phyloP scores from a whole-genome alignment of 768 basidiomycete species.

The Saitozyma podzolica region DNA sequence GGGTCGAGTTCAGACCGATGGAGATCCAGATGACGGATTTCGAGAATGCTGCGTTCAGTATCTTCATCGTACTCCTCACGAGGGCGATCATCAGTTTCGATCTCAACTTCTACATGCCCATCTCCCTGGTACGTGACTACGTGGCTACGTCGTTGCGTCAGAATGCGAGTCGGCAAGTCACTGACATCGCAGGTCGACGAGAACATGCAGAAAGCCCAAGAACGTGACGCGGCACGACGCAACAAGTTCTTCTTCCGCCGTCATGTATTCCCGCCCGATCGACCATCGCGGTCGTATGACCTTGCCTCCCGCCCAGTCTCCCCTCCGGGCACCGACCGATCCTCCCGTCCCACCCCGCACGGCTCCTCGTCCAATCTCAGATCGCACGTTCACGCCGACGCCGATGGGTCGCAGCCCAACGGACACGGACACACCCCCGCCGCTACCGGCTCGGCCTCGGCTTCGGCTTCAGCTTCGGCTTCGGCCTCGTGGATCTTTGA shows the following conservation, averaged over 20 bases:
- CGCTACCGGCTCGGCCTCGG: not conserved
- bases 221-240: conserved; percentile 70
- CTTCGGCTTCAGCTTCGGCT: not conserved
- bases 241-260: conserved; percentile 88
- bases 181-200: conserved; percentile 74
- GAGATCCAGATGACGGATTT: conserved; percentile 99
- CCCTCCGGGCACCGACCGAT: conserved; percentile 11
- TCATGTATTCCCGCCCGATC: conserved; percentile 67
- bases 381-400: not conserved
- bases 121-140: conserved; percentile 73
- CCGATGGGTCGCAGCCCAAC: not conserved
- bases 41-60: conserved; percentile 94
- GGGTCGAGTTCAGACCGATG: conserved; percentile 98
- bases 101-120: conserved; percentile 93
- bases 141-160: conserved; percentile 2
- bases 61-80: conserved; percentile 91
- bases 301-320: conserved; percentile 41
- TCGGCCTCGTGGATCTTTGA: conserved; percentile 3
- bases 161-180: not conserved
- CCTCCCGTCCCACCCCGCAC: not conserved
- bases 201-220: conserved; percentile 90
- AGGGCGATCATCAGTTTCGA: conserved; percentile 88
- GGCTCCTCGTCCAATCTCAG: conserved; percentile 2
- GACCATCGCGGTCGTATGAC: conserved; percentile 42
- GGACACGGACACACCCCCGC: not conserved